Evolutionary conservation across 1,284 basidiomycete genomes (phyloP).

Genomic region (Vanrija sp.): DNA sequence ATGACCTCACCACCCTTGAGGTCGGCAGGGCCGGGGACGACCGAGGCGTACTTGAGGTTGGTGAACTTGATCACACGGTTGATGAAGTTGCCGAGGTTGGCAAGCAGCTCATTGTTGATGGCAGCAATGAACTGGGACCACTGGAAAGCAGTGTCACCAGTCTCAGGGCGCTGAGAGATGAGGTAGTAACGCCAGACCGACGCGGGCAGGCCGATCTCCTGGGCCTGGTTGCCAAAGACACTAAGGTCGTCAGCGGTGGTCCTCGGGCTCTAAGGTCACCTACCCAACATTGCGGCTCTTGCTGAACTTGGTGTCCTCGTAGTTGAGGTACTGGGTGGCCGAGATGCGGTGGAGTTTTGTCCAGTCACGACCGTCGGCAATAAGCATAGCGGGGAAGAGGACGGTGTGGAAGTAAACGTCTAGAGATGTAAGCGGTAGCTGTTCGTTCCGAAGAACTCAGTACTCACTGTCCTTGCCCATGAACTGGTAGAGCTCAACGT

Average conservation of each 20-base stretch:
- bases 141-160: constrained; percentile 90
- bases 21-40: constrained; percentile 74
- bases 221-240: constrained; percentile 93
- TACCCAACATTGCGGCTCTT: constrained; percentile 90
- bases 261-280: neutral
- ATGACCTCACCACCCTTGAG: constrained; percentile 56
- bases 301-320: constrained; percentile 98
- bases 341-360: constrained; percentile 92
- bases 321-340: constrained; percentile 96
- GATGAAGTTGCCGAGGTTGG: constrained; percentile 98
- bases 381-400: constrained; percentile 85
- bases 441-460: neutral
- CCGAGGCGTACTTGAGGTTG: constrained; percentile 74
- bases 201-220: constrained; percentile 84
- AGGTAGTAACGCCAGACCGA: constrained; percentile 98
- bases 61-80: constrained; percentile 92
- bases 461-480: constrained; percentile 86
- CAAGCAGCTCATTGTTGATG: constrained; percentile 90
- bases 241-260: constrained; percentile 15
- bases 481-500: constrained; percentile 95
- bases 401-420: constrained; percentile 97
- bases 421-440: constrained; percentile 11
- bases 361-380: constrained; percentile 89
- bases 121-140: constrained; percentile 93
- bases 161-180: constrained; percentile 88